phyloP scores from a whole-genome alignment of 495 filamentous ascomycete species.

The Cairneyella variabilis region DNA sequence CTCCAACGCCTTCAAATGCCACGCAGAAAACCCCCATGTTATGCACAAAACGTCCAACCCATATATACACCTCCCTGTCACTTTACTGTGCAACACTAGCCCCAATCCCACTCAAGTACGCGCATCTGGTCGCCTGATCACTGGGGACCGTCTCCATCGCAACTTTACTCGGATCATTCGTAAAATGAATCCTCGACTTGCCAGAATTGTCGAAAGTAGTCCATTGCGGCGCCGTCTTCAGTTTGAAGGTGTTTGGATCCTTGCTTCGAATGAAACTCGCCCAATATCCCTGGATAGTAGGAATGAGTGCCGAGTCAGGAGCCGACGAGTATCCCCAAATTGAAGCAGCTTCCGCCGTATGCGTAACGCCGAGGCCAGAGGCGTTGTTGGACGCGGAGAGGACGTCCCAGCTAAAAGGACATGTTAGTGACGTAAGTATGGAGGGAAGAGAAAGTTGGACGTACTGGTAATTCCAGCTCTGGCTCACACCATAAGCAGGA shows the following conservation, averaged over 20 bases:
- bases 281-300: constrained; percentile 64
- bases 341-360: constrained; percentile 58
- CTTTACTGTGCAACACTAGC: constrained; percentile 43
- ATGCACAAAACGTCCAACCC: too few relatives aligned
- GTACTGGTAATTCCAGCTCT: constrained; percentile 62
- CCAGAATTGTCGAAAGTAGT: constrained; percentile 17
- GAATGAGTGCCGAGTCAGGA: constrained; percentile 14
- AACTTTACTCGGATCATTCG: constrained; percentile 45
- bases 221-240: constrained; percentile 46
- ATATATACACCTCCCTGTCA: neutral
- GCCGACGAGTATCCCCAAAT: constrained; percentile 48
- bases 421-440: neutral
- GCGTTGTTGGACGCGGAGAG: constrained; percentile 42
- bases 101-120: constrained; percentile 51
- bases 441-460: neutral
- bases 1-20: too few relatives aligned
- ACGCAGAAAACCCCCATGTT: too few relatives aligned
- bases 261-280: constrained; percentile 61
- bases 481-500: constrained; percentile 29
- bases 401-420: constrained; percentile 41
- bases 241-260: constrained; percentile 56
- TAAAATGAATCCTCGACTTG: constrained; percentile 47
- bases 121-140: constrained; percentile 45
- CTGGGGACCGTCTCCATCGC: constrained; percentile 51
- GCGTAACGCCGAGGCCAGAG: constrained; percentile 55